Base-by-base conservation (phyloP, 2,329 filamentous ascomycete genomes). In the Fusarium paranaense region DNA sequence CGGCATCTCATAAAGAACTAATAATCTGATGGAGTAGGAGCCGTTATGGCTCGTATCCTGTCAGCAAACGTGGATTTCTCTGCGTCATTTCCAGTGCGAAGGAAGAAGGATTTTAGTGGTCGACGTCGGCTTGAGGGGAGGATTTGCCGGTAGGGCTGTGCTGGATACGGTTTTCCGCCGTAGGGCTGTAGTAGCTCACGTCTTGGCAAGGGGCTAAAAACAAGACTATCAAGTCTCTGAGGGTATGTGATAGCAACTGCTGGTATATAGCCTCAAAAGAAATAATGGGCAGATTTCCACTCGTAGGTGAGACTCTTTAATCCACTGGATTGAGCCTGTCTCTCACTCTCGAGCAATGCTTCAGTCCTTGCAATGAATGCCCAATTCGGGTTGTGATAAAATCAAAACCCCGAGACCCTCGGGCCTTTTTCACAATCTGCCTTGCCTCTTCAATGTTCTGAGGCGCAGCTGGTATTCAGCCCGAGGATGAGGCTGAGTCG, bases 381-480 rank as follows among this genome's bases (percentile, higher is more conserved):
- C 2, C 9, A 50, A 50, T 11, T 16, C 16, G 9, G 6, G 22
- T 6, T 9, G 6, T 11, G 2, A 27, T 11, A n/a, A 18, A 8
- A 6, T 10, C 8, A 18, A 50, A 10, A 11, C 10, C 4, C 27
- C 47, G 6, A 40, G 18, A 11, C 8, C 10, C 22, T 38, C 14
- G 16, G 54, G 4, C 4, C 13, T 35, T 58, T 37, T 6, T n/a
- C 13, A 20, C 2, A 59, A 30, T 59, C 22, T 20, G 56, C 56
- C 56, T 59, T 30, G 8, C 35, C 35, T 22, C 13, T 27, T 3
- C 32, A 57, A 57, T 37, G 10, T 42, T 3, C 3, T 14, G 6
- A 59, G 56, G 56, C 37, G 56, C 25, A 59, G 37, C 16, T 42
- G 4, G 13, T 14, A 18, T 42, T 59, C 25, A 59, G 56, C 35